Evolutionary conservation across 2,329 filamentous ascomycete species (phyloP), one percentile per base, ranked within the genome.

Genomic region (Talaromyces pinophilus): DNA sequence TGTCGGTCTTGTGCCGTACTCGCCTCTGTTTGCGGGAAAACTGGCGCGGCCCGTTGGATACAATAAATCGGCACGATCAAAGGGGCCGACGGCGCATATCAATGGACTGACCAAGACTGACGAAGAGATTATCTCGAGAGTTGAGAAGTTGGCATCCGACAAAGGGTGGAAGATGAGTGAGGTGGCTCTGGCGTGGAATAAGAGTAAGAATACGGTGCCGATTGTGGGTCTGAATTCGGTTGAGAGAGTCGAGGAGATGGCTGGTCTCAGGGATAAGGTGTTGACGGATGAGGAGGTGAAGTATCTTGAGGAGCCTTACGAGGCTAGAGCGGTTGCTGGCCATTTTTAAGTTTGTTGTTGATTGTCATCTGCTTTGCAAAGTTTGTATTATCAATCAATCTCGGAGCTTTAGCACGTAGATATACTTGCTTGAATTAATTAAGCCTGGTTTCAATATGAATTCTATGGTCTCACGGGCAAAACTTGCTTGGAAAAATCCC

Each of bases 141-240:
- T 84, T 2, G 78, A 83, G 70, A 78, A 83, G 67, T 67, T 84
- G 2, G 82, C 82, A 15, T 78, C 79, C 68, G 80, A 80, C 71
- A 69, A 79, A 69, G 78, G 76, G 13, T 77, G 76, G 70, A 74
- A 71, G 22, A 50, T 50, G 48, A 50, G 48, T 17, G 72, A 77
- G 22, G 75, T 80, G 7, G 76, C 77, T n/a, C 67, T 79, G 25
- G 73, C 75, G 1, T 81, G 81, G 68, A 79, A 81, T 71, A 74
- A 78, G 38, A 78, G 82, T 2, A 73, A 60, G 22, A 25, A 25
- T 17, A 48, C 81, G 0, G 80, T 78, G 65, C 84, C 83, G 1
- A 84, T 85, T 63, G 81, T 85, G 64, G 84, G 84, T 1, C 83
- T 85, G 70, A 82, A 79, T 59, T 82, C 78, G 62, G 76, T 78